Percentiles rank a stretch among this genome's conserved stretches.
Evolutionary conservation across 1,284 basidiomycete species (phyloP).

Genomic region (Moesziomyces globuligerus): DNA sequence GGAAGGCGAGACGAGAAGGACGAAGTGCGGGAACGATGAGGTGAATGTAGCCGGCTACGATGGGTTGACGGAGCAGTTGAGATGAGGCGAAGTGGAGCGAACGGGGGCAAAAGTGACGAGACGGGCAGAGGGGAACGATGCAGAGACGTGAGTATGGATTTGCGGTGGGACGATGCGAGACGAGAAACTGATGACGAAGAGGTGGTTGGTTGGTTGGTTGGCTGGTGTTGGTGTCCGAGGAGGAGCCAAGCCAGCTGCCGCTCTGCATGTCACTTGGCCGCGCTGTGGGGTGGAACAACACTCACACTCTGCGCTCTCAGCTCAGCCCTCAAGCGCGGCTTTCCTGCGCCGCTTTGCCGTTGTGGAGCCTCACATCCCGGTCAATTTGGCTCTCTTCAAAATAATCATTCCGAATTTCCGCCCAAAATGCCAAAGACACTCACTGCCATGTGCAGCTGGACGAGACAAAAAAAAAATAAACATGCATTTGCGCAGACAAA

Average conservation of each 20-base stretch:
- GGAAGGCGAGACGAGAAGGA: neutral
- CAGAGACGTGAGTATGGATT: neutral
- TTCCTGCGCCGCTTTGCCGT: neutral
- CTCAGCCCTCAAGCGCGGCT: neutral
- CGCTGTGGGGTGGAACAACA: neutral
- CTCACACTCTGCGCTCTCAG: neutral
- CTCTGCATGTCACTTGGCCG: neutral
- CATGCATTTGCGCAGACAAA: neutral
- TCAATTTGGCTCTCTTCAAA: too few species aligned
- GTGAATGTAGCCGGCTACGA: constrained; percentile 23
- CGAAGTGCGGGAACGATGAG: neutral
- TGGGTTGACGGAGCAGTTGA: neutral
- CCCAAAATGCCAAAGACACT: neutral
- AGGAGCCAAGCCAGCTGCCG: too few species aligned
- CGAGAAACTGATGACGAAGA: neutral
- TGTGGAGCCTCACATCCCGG: neutral
- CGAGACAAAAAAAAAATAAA: neutral
- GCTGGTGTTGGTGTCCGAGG: neutral
- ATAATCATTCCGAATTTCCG: too few species aligned
- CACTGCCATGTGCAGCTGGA: neutral
- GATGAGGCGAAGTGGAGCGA: neutral
- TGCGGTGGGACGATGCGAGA: neutral
- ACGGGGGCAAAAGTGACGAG: neutral
- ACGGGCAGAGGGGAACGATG: neutral
- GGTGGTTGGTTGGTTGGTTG: neutral